Conservation (phyloP, 345 rosid species). For the Syzygium aromaticum region DNA sequence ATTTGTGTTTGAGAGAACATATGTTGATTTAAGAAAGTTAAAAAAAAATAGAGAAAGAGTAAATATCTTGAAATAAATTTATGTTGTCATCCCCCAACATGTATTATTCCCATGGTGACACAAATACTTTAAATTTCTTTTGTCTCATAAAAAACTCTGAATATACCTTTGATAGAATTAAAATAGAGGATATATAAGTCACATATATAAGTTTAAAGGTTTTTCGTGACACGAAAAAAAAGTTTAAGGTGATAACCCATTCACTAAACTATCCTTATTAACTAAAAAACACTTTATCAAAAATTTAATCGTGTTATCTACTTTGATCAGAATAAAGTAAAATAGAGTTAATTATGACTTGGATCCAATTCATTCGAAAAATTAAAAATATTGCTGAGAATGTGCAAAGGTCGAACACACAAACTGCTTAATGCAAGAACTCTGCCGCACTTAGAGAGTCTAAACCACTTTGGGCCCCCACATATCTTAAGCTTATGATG, state of each 20-base stretch:
- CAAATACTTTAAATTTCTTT: too few species aligned
- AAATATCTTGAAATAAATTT: not conserved
- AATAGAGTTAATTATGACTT: not conserved
- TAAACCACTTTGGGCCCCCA: not conserved
- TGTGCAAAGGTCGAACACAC: not conserved
- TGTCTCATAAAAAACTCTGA: too few species aligned
- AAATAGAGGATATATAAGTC: too few species aligned
- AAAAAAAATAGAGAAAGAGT: not conserved
- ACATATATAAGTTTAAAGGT: too few species aligned
- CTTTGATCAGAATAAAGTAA: not conserved
- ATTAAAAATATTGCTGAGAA: not conserved
- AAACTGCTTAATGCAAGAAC: not conserved
- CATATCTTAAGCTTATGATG: not conserved
- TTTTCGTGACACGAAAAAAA: too few species aligned
- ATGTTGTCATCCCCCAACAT: not conserved
- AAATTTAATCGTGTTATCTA: not conserved
- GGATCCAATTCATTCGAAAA: not conserved
- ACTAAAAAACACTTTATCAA: not conserved
- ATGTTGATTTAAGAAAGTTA: not conserved
- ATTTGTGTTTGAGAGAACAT: not conserved
- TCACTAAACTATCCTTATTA: not conserved
- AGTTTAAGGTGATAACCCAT: too few species aligned
- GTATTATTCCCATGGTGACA: not conserved
- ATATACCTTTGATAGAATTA: too few species aligned
- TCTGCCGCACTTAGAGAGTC: not conserved